A percentile compares a stretch with the other conserved stretches of the same genome.
phyloP scores from a whole-genome alignment of 208 protist genomes.

The Leishmania mexicana region DNA sequence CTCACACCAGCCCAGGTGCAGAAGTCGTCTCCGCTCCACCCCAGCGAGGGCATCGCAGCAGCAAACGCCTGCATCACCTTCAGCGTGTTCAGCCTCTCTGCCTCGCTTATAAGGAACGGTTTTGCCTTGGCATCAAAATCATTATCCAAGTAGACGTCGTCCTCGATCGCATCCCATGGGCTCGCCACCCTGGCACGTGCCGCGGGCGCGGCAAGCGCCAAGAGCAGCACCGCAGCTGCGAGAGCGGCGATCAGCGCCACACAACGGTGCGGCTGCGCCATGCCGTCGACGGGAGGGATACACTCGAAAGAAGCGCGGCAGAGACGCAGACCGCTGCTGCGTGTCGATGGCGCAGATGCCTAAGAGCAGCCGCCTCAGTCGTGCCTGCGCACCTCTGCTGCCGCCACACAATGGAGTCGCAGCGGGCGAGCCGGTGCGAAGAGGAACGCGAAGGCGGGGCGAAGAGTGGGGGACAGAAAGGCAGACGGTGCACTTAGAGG shows the following conservation, averaged over 20 bases:
- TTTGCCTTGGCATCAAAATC: too few species aligned
- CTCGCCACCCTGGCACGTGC: background rate
- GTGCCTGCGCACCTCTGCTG: too few species aligned
- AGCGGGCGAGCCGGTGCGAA: too few species aligned
- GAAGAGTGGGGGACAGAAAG: background rate
- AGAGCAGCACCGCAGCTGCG: background rate
- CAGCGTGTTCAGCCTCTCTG: background rate
- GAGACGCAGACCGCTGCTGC: background rate
- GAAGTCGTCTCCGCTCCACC: constrained; percentile 1
- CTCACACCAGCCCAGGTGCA: constrained; percentile 3
- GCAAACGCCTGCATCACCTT: constrained; percentile 8
- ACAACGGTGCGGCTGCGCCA: background rate
- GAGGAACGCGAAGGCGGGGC: background rate
- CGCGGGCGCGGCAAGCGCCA: background rate
- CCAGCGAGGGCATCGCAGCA: background rate
- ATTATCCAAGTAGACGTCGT: background rate
- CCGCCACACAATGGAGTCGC: too few species aligned
- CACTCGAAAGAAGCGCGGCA: background rate
- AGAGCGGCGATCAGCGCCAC: background rate
- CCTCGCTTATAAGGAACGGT: background rate
- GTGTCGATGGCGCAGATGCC: too few species aligned
- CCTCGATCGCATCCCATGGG: background rate
- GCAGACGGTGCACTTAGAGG: background rate
- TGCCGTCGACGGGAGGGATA: background rate
- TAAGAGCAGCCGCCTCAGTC: too few species aligned